phyloP scores from a whole-genome alignment of 371 early-diverging fungal species.

The Mortierella sp. region DNA sequence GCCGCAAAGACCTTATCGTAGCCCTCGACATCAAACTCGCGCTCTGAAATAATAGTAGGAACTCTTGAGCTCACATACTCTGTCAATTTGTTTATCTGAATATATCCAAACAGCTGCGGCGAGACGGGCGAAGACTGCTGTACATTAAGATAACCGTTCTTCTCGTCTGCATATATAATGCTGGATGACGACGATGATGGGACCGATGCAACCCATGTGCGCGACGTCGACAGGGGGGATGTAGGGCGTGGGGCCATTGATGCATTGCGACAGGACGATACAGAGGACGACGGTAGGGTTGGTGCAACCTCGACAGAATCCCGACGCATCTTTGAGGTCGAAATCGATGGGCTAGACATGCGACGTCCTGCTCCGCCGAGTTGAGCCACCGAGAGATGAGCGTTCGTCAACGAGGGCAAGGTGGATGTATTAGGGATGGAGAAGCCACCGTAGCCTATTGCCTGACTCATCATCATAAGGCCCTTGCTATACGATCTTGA shows the following conservation, averaged over 20 bases:
- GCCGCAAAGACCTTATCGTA: constrained; percentile 75
- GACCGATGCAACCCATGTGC: constrained; percentile 26
- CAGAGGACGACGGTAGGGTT: not conserved
- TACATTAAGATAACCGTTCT: constrained; percentile 15
- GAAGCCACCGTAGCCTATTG: constrained; percentile 19
- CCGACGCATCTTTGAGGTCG: constrained; percentile 1
- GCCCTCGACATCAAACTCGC: constrained; percentile 33
- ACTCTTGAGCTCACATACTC: constrained; percentile 26
- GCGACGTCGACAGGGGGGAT: constrained; percentile 19
- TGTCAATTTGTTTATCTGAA: not conserved
- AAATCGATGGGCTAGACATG: constrained; percentile 42
- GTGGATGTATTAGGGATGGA: constrained; percentile 3
- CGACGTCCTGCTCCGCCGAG: constrained; percentile 32
- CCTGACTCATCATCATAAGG: constrained; percentile 18
- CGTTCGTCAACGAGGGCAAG: constrained; percentile 12
- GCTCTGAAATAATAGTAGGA: constrained; percentile 36
- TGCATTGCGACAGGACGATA: not conserved
- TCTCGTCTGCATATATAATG: constrained; percentile 3
- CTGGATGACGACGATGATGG: not conserved
- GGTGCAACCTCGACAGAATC: constrained; percentile 1
- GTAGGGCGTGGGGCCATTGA: constrained; percentile 15
- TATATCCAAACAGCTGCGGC: not conserved
- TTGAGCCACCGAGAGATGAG: constrained; percentile 28
- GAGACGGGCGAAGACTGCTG: not conserved
- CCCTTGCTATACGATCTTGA: constrained; percentile 13